Percentiles rank a stretch among this genome's conserved stretches.
Conservation (phyloP, 129 eudicot species). For the Arctium lappa region DNA sequence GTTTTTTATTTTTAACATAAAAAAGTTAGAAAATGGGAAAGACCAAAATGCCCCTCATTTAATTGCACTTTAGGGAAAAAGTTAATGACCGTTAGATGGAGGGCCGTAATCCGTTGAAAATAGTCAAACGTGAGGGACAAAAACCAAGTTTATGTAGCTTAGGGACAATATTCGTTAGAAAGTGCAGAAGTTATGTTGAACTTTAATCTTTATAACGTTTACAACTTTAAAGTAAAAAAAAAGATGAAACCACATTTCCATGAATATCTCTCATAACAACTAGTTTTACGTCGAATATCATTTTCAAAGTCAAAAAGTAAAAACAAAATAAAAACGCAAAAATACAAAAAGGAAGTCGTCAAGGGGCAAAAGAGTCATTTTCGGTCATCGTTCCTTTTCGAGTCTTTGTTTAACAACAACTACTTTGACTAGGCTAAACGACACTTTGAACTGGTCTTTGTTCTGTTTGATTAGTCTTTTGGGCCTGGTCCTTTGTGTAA, state of each 20-base stretch:
- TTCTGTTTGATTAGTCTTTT: neutral
- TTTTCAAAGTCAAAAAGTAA: neutral
- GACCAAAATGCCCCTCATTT: too few species aligned
- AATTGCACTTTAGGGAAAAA: too few species aligned
- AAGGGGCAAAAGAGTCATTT: neutral
- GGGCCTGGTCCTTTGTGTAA: neutral
- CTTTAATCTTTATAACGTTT: neutral
- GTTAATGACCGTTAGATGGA: too few species aligned
- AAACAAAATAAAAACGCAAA: neutral
- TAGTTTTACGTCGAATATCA: neutral
- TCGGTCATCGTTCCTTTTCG: neutral
- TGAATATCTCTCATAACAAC: neutral
- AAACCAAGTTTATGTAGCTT: too few species aligned
- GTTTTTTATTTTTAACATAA: too few species aligned
- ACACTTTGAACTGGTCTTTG: neutral
- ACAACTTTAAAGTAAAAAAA: neutral
- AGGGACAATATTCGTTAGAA: too few species aligned
- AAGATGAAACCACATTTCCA: neutral
- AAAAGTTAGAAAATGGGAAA: too few species aligned
- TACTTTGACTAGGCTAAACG: neutral
- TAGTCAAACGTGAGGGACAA: too few species aligned
- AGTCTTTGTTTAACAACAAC: neutral
- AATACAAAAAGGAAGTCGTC: neutral
- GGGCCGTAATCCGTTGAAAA: too few species aligned
- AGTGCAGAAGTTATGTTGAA: too few species aligned